Evolutionary conservation across 768 basidiomycete species (phyloP), one percentile per base, ranked within the genome.

Genomic region (Exidia glandulosa): DNA sequence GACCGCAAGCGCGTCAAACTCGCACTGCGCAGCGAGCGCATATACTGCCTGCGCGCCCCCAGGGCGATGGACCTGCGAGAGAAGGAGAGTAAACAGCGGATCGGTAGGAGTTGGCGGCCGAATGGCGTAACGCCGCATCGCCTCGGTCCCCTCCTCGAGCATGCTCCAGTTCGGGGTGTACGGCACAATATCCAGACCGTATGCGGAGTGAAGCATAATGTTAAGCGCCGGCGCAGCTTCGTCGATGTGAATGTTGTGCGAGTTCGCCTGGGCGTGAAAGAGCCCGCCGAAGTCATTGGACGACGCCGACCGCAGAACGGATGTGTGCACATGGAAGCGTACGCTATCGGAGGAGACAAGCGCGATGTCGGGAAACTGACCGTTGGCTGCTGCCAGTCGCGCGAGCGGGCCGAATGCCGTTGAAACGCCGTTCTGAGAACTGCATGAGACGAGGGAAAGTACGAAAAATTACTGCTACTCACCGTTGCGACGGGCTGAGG

Each of bases 1-100:
- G 16, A 88, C 83, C 0, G 90, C 90, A 56, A 93, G 80, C 54
- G 86, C 86, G 59, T 83, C 80, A 29, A 90, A 72, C 68, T 87
- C 81, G 65, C 84, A 74, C 14, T 75, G 75, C 0, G 86, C 84
- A 6, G 90, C 85, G 33, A 88, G 77, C 1, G 86, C 76, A 71
- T 90, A 92, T 2, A 88, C 73, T 32, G 88, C 83, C 57, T 90
- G 73, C 41, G 41, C 41, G 41, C 9, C 41, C 19, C 41, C 12
- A n/a, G n/a, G n/a, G 41, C 41, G 41, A 12, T 10, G 12, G 36
- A 10, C 72, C 48, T 67, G 66, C 2, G 70, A 67, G 33, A 75
- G 68, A 54, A 77, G 62, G 31, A 74, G 66, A 14, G 59, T 50
- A 65, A 71, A 72, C 5, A 75, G 65, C 14, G 71, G 73, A 3